These are phyloP conservation scores for Gaertneriomyces semiglobifer DNA, from an alignment of 192 early-diverging fungal genomes.

Conservation along the genomic window DNA sequence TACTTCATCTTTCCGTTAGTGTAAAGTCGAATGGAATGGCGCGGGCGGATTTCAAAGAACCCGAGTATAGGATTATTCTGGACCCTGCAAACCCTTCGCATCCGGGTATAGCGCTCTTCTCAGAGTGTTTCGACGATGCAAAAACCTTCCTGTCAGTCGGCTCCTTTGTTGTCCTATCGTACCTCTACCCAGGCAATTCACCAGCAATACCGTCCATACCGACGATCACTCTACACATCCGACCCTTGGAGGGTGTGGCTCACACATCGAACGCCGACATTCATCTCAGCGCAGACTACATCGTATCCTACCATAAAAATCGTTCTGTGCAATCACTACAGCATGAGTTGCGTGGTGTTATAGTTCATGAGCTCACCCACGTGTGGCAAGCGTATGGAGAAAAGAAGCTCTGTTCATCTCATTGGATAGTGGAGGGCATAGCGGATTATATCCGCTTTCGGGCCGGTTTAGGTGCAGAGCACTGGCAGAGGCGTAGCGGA, in stretches of 20 bases:
- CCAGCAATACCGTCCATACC: not conserved
- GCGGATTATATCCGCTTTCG: constrained; percentile 44
- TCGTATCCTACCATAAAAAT: not conserved
- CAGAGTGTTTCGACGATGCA: no score
- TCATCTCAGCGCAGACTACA: constrained; percentile 31
- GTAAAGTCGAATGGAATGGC: no score
- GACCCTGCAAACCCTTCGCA: no score
- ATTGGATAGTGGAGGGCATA: constrained; percentile 44
- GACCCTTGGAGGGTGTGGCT: constrained; percentile 24
- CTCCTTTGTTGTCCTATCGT: not conserved
- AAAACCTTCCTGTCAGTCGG: not conserved
- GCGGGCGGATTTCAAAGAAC: no score
- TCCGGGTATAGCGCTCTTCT: no score
- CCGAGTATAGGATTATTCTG: no score
- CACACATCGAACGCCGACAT: constrained; percentile 34
- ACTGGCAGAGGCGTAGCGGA: constrained; percentile 32
- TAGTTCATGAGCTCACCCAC: constrained; percentile 37
- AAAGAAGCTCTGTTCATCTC: not conserved
- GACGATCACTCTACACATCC: constrained; percentile 2
- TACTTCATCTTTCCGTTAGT: no score
- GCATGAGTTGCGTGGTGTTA: constrained; percentile 24
- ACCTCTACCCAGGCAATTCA: not conserved
- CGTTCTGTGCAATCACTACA: not conserved
- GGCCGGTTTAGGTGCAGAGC: constrained; percentile 25
- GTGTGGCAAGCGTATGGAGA: constrained; percentile 27